phyloP scores from a whole-genome alignment of 2,329 filamentous ascomycete species.

The Penicillium frequentans region DNA sequence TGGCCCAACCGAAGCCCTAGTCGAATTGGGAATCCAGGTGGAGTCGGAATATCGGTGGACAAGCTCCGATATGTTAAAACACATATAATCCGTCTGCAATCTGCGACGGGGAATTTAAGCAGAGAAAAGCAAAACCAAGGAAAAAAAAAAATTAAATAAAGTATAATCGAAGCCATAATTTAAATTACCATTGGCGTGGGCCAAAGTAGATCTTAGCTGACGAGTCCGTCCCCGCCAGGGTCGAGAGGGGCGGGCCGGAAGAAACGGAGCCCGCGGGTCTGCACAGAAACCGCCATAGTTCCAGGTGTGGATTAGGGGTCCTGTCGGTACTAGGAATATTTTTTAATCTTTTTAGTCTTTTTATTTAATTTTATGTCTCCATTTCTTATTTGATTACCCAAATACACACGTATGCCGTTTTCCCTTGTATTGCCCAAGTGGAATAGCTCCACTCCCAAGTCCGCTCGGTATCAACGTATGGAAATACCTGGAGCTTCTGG shows the following conservation, averaged over 20 bases:
- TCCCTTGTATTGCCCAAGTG: neutral
- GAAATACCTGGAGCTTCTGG: conserved; percentile 15
- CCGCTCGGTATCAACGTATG: conserved; percentile 8
- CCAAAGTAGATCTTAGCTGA: conserved; percentile 12
- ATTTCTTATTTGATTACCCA: neutral
- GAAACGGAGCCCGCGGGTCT: conserved; percentile 23
- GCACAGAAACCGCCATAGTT: conserved; percentile 19
- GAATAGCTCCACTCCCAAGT: conserved; percentile 12
- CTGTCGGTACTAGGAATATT: neutral
- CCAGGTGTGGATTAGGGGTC: conserved; percentile 22
- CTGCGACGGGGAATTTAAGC: neutral
- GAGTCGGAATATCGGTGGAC: neutral
- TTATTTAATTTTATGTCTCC: conserved; percentile 1
- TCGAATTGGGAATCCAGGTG: neutral
- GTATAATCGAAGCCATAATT: neutral
- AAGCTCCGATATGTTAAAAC: neutral
- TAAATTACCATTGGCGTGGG: neutral
- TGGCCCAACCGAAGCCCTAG: conserved; percentile 25
- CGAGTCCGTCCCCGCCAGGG: conserved; percentile 18
- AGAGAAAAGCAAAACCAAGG: neutral
- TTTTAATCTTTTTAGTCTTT: neutral
- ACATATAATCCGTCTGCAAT: neutral
- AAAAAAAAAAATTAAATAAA: neutral
- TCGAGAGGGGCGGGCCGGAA: conserved; percentile 22
- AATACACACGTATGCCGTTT: neutral